phyloP scores from a whole-genome alignment of 768 basidiomycete genomes.

The Mycena crocata region DNA sequence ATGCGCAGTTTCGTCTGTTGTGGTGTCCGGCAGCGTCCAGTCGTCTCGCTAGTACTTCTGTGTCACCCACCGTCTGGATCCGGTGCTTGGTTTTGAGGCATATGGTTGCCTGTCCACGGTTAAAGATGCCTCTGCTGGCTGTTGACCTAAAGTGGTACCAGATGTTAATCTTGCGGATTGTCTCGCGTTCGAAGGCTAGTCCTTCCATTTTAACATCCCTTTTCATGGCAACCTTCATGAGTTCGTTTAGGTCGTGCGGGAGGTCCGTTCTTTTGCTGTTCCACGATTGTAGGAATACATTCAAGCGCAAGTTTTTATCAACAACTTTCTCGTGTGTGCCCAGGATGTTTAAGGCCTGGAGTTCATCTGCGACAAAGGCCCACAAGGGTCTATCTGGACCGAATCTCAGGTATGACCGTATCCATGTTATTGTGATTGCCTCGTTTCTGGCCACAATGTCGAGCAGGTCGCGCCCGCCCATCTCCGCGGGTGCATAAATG shows the following conservation, averaged over 20 bases:
- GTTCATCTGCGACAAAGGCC: slow-evolving; percentile 1
- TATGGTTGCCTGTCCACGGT: not conserved
- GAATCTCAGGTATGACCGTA: not conserved
- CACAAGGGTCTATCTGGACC: not conserved
- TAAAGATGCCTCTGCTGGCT: not conserved
- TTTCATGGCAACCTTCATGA: not conserved
- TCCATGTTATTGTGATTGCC: slow-evolving; percentile 33
- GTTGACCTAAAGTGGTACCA: slow-evolving; percentile 10
- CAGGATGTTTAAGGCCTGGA: not conserved
- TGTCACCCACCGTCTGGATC: not conserved
- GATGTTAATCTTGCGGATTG: not conserved
- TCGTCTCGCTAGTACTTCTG: not conserved
- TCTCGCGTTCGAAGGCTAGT: not conserved
- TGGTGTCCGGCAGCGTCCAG: not conserved
- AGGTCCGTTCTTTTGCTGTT: not conserved
- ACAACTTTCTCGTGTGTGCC: not conserved
- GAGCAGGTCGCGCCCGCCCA: slow-evolving; percentile 40
- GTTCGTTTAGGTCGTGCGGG: not conserved
- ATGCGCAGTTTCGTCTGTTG: not conserved
- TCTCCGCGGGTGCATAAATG: slow-evolving; percentile 17
- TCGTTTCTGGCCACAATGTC: slow-evolving; percentile 40
- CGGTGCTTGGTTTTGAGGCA: not conserved
- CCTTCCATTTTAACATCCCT: not conserved
- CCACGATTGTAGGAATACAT: slow-evolving; percentile 6
- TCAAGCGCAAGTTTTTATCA: not conserved